Percentiles rank a stretch among this genome's conserved stretches.
Evolutionary conservation across 139 green algal genomes (phyloP).

Genomic region (Diplosphaera chodatii): DNA sequence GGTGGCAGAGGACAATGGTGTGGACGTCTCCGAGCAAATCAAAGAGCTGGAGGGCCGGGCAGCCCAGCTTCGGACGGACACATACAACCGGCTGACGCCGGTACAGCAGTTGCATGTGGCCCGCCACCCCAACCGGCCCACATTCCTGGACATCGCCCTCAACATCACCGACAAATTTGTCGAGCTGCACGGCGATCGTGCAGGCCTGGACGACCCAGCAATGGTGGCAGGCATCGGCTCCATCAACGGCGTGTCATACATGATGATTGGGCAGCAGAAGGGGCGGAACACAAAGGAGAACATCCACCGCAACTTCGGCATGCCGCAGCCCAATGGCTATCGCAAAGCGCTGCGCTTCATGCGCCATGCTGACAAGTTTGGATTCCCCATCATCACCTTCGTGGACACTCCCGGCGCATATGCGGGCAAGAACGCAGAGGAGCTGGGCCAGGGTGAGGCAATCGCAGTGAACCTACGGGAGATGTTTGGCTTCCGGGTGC

Average conservation of each 20-base stretch:
- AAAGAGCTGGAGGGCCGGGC: conserved; percentile 77
- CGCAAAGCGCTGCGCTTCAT: conserved; percentile 97
- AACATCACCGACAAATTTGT: conserved; percentile 97
- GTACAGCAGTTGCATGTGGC: conserved; percentile 90
- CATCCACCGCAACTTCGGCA: conserved; percentile 92
- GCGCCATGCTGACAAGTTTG: conserved; percentile 92
- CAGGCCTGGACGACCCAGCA: conserved; percentile 85
- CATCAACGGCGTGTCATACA: conserved; percentile 89
- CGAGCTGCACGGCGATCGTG: conserved; percentile 94
- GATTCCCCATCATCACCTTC: conserved; percentile 93
- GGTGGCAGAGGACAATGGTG: conserved; percentile 88
- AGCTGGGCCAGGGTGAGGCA: conserved; percentile 93
- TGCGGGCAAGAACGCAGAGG: conserved; percentile 84
- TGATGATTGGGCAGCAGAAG: conserved; percentile 98
- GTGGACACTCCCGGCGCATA: conserved; percentile 96
- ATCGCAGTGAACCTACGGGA: conserved; percentile 94
- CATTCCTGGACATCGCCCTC: conserved; percentile 93
- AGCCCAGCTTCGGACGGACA: conserved; percentile 84
- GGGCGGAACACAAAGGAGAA: conserved; percentile 98
- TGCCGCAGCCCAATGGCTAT: conserved; percentile 94
- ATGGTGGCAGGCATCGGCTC: conserved; percentile 91
- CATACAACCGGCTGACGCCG: conserved; percentile 86
- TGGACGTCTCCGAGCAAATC: conserved; percentile 82
- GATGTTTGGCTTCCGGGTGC: conserved; percentile 95
- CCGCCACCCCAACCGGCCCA: conserved; percentile 90